These are phyloP conservation scores for Aspergillus saccharolyticus DNA, from an alignment of 495 filamentous ascomycete species.

Conservation along the genomic window DNA sequence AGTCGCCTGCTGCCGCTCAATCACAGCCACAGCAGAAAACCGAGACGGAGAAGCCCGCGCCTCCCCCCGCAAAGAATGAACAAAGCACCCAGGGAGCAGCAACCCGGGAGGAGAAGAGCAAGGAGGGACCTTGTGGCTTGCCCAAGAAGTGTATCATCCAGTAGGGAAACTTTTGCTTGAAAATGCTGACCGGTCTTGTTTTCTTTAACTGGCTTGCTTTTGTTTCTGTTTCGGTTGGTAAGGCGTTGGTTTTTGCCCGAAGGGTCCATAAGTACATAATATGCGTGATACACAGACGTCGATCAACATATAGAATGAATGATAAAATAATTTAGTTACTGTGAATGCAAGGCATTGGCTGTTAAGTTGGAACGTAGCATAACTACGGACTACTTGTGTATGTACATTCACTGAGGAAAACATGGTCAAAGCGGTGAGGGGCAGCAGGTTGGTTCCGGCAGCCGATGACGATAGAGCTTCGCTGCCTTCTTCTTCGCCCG, in stretches of 20 bases:
- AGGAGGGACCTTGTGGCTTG: constrained; percentile 63
- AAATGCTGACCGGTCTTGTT: constrained; percentile 13
- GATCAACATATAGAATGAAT: constrained; percentile 7
- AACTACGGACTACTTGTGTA: no score
- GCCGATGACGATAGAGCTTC: constrained; percentile 19
- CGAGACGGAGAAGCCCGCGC: constrained; percentile 15
- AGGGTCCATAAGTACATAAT: neutral
- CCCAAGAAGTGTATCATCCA: constrained; percentile 62
- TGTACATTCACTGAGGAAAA: no score
- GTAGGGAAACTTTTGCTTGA: constrained; percentile 27
- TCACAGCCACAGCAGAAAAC: constrained; percentile 15
- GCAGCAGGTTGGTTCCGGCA: constrained; percentile 1
- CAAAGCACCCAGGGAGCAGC: constrained; percentile 27
- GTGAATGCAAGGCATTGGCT: no score
- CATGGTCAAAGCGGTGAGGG: neutral
- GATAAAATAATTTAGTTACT: neutral
- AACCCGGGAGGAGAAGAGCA: constrained; percentile 34
- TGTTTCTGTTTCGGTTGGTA: constrained; percentile 5
- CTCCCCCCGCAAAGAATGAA: constrained; percentile 12
- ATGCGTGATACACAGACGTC: constrained; percentile 7
- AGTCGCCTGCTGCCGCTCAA: constrained; percentile 26
- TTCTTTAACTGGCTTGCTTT: constrained; percentile 5
- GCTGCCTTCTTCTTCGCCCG: constrained; percentile 6
- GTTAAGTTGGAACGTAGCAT: no score
- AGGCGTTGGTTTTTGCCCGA: neutral